Conservation (phyloP, 2,329 filamentous ascomycete genomes). For the Cytospora leucostoma region DNA sequence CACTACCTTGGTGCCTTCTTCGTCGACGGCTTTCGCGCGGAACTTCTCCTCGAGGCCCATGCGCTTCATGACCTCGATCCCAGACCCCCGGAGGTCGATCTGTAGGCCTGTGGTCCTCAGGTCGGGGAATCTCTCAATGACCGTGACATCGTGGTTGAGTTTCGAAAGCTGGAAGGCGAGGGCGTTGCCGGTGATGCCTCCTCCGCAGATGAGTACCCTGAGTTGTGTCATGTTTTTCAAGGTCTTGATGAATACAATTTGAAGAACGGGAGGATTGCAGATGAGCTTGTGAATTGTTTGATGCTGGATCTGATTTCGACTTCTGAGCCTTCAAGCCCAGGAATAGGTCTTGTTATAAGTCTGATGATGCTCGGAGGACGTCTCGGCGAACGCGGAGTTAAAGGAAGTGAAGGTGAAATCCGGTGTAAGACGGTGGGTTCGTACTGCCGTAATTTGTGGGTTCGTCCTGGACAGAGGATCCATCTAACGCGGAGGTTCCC, state of each 20-base stretch:
- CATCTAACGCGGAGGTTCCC: no score
- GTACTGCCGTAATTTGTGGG: neutral
- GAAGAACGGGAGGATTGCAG: no score
- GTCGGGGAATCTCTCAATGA: slow-evolving; percentile 44
- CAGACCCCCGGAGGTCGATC: slow-evolving; percentile 48
- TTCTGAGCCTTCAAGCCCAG: no score
- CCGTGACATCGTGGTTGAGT: slow-evolving; percentile 41
- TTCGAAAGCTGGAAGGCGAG: slow-evolving; percentile 45
- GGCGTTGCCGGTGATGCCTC: slow-evolving; percentile 47
- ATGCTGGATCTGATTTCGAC: no score
- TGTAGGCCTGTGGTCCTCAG: slow-evolving; percentile 47
- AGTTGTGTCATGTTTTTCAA: slow-evolving; percentile 35
- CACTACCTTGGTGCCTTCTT: slow-evolving; percentile 51
- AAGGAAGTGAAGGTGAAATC: no score
- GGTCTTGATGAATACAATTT: neutral
- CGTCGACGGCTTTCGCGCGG: slow-evolving; percentile 42
- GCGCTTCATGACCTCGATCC: slow-evolving; percentile 40
- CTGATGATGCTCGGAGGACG: neutral
- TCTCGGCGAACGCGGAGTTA: neutral
- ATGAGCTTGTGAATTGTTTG: no score
- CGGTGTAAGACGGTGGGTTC: neutral
- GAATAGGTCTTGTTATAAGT: no score
- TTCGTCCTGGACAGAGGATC: no score
- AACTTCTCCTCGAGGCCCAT: slow-evolving; percentile 44
- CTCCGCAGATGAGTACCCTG: slow-evolving; percentile 51